Evolutionary conservation across 1,139 yeast species (phyloP), one percentile per base, ranked within the genome.

Genomic region (Candida sanyaensis): DNA sequence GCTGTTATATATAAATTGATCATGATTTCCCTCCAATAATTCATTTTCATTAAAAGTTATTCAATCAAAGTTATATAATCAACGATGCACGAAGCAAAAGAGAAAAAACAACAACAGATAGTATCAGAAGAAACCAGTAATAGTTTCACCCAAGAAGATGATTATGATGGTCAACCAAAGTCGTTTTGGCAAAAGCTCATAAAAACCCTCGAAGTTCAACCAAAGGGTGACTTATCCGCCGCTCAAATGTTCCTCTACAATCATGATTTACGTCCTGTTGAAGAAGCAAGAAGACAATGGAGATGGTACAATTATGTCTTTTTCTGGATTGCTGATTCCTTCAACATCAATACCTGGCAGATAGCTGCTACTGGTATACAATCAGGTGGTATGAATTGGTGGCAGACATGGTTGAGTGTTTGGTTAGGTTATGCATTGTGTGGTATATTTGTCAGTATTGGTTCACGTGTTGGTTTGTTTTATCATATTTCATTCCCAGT

Each of bases 291-390:
- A 62, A 75, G 96, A 62, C 77, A 78, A 26, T 89, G 96, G 96
- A 72, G 81, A 29, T 88, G 96, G 95, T 84, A 75, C 64, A 87
- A 88, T 61, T 89, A 71, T 62, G 84, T 85, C 8, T 84, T 80
- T 52, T 88, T 88, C 59, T 89, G 96, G 96, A 67, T 88, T 48
- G 91, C 96, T 1, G 96, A 88, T 62, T 83, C 95, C 26, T 87
- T 90, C 69, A 89, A 89, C 64, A 84, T 90, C 58, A 88, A 87
- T 62, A 88, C 96, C 9, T 89, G 95, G 92, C 92, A 88, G 69
- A 88, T 90, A 59, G 96, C 96, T 6, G 84, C 93, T 4, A 86
- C 95, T 1, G 95, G 96, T 54, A 72, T 75, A 28, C 85, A 86
- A 50, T 73, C 73, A 46, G 77, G 80, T 37, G 93, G 93, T 6